Percentiles rank a stretch among this genome's conserved stretches.
Evolutionary conservation across 148 eudicot species (phyloP).

Genomic region (Salicornia ramosissima): DNA sequence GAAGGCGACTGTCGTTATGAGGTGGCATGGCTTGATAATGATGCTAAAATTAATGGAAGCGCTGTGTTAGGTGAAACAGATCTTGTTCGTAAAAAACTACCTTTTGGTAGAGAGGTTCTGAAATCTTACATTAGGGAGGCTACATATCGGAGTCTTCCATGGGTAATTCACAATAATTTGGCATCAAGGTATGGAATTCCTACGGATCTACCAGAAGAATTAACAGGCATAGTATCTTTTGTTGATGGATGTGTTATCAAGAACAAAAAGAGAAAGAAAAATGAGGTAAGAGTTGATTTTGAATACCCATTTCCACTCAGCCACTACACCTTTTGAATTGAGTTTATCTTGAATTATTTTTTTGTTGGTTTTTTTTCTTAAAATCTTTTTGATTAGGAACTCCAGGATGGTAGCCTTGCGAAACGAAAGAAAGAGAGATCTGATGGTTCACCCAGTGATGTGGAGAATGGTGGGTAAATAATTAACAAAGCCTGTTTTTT

Average conservation of each 20-base stretch:
- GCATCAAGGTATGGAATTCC: constrained; percentile 74
- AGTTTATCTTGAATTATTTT: not conserved
- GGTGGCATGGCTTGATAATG: constrained; percentile 79
- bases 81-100: constrained; percentile 66
- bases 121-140: constrained; percentile 90
- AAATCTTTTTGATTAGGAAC: constrained; percentile 22
- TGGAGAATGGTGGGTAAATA: constrained; percentile 20
- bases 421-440: constrained; percentile 29
- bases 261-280: constrained; percentile 60
- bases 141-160: constrained; percentile 78
- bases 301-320: too few relatives aligned
- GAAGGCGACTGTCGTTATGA: constrained; percentile 50
- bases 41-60: constrained; percentile 49
- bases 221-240: constrained; percentile 40
- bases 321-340: not conserved
- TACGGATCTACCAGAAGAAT: constrained; percentile 66
- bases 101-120: constrained; percentile 66
- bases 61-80: constrained; percentile 61
- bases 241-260: constrained; percentile 55
- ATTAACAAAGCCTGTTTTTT: not conserved
- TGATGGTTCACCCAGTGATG: constrained; percentile 18
- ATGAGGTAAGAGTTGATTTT: constrained; percentile 34
- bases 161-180: constrained; percentile 83
- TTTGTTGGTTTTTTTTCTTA: constrained; percentile 8
- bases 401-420: constrained; percentile 33